Conservation (phyloP, 768 basidiomycete species). For the Rhizopogon vesiculosus region DNA sequence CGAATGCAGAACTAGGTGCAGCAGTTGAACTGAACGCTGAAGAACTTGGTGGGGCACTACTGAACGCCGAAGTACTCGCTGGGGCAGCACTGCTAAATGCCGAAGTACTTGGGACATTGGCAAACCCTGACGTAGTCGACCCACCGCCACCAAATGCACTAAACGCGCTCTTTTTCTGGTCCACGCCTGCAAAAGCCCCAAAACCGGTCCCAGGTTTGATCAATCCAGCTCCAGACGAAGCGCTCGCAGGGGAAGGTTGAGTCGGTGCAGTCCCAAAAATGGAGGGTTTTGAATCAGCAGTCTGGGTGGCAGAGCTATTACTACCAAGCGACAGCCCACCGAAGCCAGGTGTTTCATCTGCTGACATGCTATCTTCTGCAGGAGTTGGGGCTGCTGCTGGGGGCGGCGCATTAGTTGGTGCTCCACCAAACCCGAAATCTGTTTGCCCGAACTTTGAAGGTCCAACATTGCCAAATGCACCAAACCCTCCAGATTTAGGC, state of each 20-base stretch:
- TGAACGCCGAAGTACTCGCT: slow-evolving; percentile 1
- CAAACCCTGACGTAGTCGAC: neutral
- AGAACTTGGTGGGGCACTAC: slow-evolving; percentile 3
- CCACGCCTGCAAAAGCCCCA: slow-evolving; percentile 22
- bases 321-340: slow-evolving; percentile 27
- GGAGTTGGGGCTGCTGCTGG: slow-evolving; percentile 2
- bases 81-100: slow-evolving; percentile 14
- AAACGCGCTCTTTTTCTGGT: slow-evolving; percentile 21
- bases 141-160: slow-evolving; percentile 9
- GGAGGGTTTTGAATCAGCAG: slow-evolving; percentile 20
- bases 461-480: slow-evolving; percentile 24
- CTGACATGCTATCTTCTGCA: slow-evolving; percentile 28
- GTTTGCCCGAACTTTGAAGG: slow-evolving; percentile 29
- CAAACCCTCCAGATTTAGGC: slow-evolving; percentile 24
- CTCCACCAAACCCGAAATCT: slow-evolving; percentile 6
- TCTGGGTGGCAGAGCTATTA: slow-evolving; percentile 13
- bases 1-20: slow-evolving; percentile 12
- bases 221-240: slow-evolving; percentile 12
- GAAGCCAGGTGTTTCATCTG: slow-evolving; percentile 26
- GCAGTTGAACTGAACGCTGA: slow-evolving; percentile 10
- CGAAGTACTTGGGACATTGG: no score
- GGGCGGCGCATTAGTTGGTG: slow-evolving; percentile 1
- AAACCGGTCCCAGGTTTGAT: slow-evolving; percentile 33
- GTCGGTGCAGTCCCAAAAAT: slow-evolving; percentile 26
- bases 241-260: slow-evolving; percentile 2